Evolutionary conservation across 768 basidiomycete genomes (phyloP), one percentile per base, ranked within the genome.

Genomic region (Floccularia luteovirens): DNA sequence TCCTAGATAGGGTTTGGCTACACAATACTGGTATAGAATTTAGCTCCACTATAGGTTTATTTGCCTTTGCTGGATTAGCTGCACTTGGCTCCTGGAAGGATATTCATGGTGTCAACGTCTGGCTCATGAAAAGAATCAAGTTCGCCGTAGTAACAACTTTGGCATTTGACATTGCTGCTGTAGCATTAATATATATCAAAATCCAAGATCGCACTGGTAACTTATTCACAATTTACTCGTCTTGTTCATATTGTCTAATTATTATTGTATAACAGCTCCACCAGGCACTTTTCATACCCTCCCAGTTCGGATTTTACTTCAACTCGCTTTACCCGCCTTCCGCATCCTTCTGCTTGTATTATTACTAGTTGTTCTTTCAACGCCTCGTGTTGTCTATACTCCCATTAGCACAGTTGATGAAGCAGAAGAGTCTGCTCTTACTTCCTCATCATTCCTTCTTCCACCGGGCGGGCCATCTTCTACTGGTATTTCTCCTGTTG

Each of bases 11-110:
- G 48, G 44, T 66, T 7, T 90, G 90, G 87, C 74, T 72, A 10
- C 63, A 58, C 28, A 51, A 65, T 44, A 77, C 79, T 5, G 85
- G 79, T 17, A 69, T 84, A 30, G 82, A 83, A 50, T 58, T 80
- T 53, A 84, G 74, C 48, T 66, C 86, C 30, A 52, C 88, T 31
- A 56, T 81, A 31, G 88, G 85, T 39, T 68, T 89, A 23, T 51
- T 76, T 30, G 82, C 80, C 3, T 87, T 85, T 49, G 64, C 77
- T 24, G 81, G 82, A 25, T 63, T 90, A 36, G 82, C 86, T 11
- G 77, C 78, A 7, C 63, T 88, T 31, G 88, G 88, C 6, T 71
- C 83, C 10, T 89, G 79, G 76, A 88, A 90, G 59, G 86, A 87
- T 46, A 64, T 83, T 40, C 71, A 75, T 22, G 82, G 82, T 24